A percentile compares a stretch with the other conserved stretches of the same genome.
These are phyloP conservation scores for Boletus barrowsii DNA, from an alignment of 768 basidiomycete species.

Conservation along the genomic window DNA sequence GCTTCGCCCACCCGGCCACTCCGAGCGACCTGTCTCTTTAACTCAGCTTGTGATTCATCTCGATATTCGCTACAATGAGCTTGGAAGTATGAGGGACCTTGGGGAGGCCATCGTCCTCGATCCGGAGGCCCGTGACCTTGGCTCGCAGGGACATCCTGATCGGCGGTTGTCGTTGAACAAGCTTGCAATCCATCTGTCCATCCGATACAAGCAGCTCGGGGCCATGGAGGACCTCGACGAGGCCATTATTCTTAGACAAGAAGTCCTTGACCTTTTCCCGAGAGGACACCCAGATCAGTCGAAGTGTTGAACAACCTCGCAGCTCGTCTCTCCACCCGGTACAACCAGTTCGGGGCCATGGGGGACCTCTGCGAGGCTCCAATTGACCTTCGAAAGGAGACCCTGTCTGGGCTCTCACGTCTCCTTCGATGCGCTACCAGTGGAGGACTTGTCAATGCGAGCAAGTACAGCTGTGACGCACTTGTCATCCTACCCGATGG, in stretches of 20 bases:
- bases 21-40: too few relatives aligned
- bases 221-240: background rate
- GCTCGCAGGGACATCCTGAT: too few relatives aligned
- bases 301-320: background rate
- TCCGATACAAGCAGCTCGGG: background rate
- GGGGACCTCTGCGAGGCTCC: background rate
- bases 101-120: background rate
- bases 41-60: background rate
- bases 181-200: background rate
- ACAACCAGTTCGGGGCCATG: background rate
- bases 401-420: background rate
- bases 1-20: too few relatives aligned
- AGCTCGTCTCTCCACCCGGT: background rate
- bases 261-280: background rate
- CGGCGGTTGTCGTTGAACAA: background rate
- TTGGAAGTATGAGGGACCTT: background rate
- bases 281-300: background rate
- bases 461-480: too few relatives aligned
- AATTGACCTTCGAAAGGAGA: too few relatives aligned
- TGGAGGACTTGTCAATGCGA: too few relatives aligned
- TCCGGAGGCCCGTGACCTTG: background rate
- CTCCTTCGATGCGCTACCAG: too few relatives aligned
- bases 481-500: too few relatives aligned
- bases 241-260: background rate
- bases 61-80: background rate